phyloP scores from a whole-genome alignment of 306 rosid genomes.

The Sesbania bispinosa region DNA sequence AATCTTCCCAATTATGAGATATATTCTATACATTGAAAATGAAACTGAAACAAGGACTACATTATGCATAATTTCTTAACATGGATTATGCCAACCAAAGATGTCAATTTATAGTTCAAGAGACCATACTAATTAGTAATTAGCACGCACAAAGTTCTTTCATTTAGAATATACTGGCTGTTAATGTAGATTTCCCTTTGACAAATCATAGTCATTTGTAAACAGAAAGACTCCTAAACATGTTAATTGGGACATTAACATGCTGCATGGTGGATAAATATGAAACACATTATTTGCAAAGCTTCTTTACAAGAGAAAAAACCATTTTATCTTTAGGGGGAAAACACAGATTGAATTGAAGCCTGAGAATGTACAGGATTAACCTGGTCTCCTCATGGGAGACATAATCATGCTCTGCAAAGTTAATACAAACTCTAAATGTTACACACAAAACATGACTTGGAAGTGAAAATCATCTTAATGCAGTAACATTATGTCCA shows the following conservation, averaged over 20 bases:
- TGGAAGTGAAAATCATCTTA: not conserved
- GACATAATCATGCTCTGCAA: conserved; percentile 25
- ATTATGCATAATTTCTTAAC: not conserved
- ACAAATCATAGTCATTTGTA: not conserved
- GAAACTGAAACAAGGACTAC: not conserved
- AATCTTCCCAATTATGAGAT: not conserved
- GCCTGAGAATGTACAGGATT: conserved; percentile 10
- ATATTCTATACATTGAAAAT: not conserved
- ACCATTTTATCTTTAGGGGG: conserved; percentile 3
- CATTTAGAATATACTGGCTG: too few relatives aligned
- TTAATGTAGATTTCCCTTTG: conserved; percentile 5
- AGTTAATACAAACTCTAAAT: conserved; percentile 14
- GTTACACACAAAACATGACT: conserved; percentile 5
- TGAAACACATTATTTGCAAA: not conserved
- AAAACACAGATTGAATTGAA: conserved; percentile 13
- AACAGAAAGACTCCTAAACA: conserved; percentile 13
- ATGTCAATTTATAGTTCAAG: not conserved
- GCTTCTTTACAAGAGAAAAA: conserved; percentile 4
- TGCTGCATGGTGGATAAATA: not conserved
- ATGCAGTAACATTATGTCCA: not conserved
- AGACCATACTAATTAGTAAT: not conserved
- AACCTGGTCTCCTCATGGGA: conserved; percentile 23
- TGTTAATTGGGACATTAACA: not conserved
- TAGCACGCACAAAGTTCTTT: not conserved
- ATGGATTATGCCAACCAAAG: not conserved